Base-by-base conservation (phyloP, 345 rosid species). In the Citrus inodora region DNA sequence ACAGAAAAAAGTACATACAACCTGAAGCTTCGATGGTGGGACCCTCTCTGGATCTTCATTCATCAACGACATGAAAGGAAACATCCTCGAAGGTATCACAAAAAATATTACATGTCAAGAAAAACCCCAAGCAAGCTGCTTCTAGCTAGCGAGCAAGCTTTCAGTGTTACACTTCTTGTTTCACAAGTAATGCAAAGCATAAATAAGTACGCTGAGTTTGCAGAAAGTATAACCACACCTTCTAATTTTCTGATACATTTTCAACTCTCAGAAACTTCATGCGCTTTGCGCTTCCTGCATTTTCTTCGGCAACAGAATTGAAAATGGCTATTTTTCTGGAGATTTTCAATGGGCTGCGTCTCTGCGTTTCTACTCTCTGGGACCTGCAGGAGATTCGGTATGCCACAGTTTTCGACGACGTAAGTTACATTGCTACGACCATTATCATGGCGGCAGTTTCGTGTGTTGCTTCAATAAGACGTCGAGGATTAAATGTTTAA, bases 321-420 rank as follows among this genome's bases (percentile, higher is more conserved):
- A 60, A n/a, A 10, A 90, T 87, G 89, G 87, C 67, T 40, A 75
- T 88, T 7, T 55, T 88, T 78, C 25, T 73, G 25, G 76, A 38
- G 80, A 68, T 85, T n/a, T 30, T 85, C 59, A 79, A 84, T 55
- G 88, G 87, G 64, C n/a, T 85, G 17, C 56, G 81, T 40, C 65
- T 80, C 24, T 82, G 82, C 70, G 85, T 86, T 76, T 81, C 87
- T 28, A 90, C 94, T 17, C 78, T 87, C 13, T 90, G 92, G 94
- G 85, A 85, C 69, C 79, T 90, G 64, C 94, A 87, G 78, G 94
- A 90, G 58, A 74, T 86, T 82, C 77, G 91, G 10, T 85, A 87
- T 28, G 81, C 82, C 2, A 81, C 79, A 53, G 71, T 89, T 75
- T 84, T 87, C 27, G 82, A 89, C 24, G 89, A 85, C 37, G 80